A percentile compares a stretch with the other conserved stretches of the same genome.
phyloP scores from a whole-genome alignment of 305 asterid species.

The Fraxinus sp. region DNA sequence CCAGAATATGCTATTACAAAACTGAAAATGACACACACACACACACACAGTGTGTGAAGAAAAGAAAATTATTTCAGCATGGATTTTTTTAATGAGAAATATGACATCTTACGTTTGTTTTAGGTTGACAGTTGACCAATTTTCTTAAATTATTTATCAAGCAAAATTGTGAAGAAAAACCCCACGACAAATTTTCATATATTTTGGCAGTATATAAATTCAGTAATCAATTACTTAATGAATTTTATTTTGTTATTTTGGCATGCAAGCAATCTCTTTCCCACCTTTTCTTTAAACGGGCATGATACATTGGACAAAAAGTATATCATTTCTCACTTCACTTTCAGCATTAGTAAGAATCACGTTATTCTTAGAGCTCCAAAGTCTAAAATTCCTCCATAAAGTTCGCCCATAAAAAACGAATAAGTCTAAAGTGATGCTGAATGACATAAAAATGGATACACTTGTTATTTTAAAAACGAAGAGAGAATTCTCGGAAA shows the following conservation, averaged over 20 bases:
- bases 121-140: neutral
- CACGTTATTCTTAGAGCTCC: neutral
- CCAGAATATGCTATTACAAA: neutral
- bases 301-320: neutral
- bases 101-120: neutral
- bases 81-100: neutral
- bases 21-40: neutral
- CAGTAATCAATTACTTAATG: neutral
- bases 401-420: neutral
- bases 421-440: neutral
- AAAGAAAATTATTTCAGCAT: slow-evolving; percentile 11
- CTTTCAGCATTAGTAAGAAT: neutral
- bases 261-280: neutral
- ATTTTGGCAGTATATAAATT: neutral
- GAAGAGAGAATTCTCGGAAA: neutral
- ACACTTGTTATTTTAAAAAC: neutral
- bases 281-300: neutral
- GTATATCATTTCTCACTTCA: neutral
- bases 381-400: neutral
- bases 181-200: neutral
- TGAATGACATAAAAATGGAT: neutral
- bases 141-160: neutral
- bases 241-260: neutral
- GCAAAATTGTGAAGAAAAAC: neutral
- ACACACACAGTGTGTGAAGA: neutral